phyloP scores from a whole-genome alignment of 2,329 filamentous ascomycete species.

The Fusarium citri region DNA sequence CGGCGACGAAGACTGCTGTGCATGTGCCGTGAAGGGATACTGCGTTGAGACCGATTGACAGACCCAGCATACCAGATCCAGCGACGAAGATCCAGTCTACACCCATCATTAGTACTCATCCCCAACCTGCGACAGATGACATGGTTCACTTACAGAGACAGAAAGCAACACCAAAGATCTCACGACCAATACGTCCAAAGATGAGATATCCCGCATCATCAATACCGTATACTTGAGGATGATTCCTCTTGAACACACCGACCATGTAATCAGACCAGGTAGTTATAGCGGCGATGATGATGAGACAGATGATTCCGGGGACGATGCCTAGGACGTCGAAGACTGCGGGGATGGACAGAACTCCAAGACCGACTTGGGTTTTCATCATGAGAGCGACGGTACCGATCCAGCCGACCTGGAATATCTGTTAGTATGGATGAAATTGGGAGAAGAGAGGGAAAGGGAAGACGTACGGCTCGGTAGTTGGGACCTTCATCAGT shows the following conservation, averaged over 20 bases:
- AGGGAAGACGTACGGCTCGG: constrained; percentile 44
- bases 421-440: neutral
- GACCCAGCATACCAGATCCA: constrained; percentile 41
- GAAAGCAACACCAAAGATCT: constrained; percentile 54
- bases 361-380: constrained; percentile 58
- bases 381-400: constrained; percentile 61
- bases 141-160: constrained; percentile 50
- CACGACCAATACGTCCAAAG: constrained; percentile 59
- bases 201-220: constrained; percentile 63
- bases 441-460: neutral
- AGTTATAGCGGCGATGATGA: constrained; percentile 56
- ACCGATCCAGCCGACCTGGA: constrained; percentile 57
- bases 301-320: constrained; percentile 59
- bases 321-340: constrained; percentile 61
- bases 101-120: neutral
- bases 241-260: constrained; percentile 62
- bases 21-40: constrained; percentile 54
- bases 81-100: constrained; percentile 36
- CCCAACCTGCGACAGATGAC: no score
- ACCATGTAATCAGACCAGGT: constrained; percentile 63
- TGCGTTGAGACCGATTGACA: constrained; percentile 55
- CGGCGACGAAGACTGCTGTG: constrained; percentile 56
- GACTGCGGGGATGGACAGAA: constrained; percentile 60
- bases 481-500: constrained; percentile 49
- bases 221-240: constrained; percentile 64